Conservation (phyloP, 805 yeast genomes). For the Nakazawaea populi region DNA sequence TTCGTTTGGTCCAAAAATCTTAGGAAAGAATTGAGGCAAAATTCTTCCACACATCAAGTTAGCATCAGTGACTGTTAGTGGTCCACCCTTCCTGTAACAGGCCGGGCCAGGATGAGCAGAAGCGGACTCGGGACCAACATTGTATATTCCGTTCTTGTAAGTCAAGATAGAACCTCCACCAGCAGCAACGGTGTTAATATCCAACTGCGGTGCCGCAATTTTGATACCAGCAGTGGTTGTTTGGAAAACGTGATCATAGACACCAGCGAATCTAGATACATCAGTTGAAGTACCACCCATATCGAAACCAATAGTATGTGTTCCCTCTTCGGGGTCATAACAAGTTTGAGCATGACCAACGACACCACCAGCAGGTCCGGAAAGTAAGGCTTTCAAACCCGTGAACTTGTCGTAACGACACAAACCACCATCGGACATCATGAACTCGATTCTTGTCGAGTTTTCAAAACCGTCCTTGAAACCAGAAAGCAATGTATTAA, state of each 20-base stretch:
- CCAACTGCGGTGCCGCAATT: conserved; percentile 29
- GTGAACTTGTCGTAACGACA: conserved; percentile 46
- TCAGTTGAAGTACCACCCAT: conserved; percentile 35
- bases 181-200: conserved; percentile 26
- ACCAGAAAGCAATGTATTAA: conserved; percentile 28
- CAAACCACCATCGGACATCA: conserved; percentile 57
- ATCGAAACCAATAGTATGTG: conserved; percentile 27
- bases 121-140: conserved; percentile 43
- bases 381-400: conserved; percentile 45
- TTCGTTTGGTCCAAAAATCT: conserved; percentile 40
- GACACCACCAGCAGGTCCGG: conserved; percentile 62
- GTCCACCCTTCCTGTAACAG: conserved; percentile 42
- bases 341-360: conserved; percentile 53
- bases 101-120: conserved; percentile 45
- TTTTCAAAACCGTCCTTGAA: conserved; percentile 25
- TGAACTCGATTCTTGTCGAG: conserved; percentile 37
- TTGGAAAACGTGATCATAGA: conserved; percentile 25
- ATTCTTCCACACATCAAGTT: conserved; percentile 37
- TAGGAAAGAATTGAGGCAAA: conserved; percentile 34
- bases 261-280: conserved; percentile 28
- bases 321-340: conserved; percentile 26
- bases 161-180: conserved; percentile 24
- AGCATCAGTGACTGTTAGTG: conserved; percentile 42
- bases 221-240: conserved; percentile 27
- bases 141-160: conserved; percentile 30